These are phyloP conservation scores for Myxozyma melibiosi DNA, from an alignment of 805 yeast genomes.

Conservation along the genomic window DNA sequence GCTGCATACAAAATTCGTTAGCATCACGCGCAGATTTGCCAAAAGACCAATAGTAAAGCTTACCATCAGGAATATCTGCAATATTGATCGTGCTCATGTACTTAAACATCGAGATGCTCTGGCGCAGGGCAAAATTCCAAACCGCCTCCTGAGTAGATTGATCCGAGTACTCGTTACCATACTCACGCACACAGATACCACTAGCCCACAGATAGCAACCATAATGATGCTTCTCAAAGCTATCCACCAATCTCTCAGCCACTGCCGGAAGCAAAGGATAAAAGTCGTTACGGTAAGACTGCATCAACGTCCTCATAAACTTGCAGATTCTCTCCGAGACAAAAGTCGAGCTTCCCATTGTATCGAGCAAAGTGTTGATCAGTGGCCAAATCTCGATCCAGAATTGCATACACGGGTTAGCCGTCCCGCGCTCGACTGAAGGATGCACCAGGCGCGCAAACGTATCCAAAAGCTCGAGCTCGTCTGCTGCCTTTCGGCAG, in stretches of 20 bases:
- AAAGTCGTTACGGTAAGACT: constrained; percentile 60
- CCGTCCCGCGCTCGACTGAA: constrained; percentile 31
- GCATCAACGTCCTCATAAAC: constrained; percentile 64
- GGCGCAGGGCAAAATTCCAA: constrained; percentile 74
- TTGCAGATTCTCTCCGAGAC: constrained; percentile 78
- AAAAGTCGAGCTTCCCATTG: constrained; percentile 59
- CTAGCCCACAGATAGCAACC: constrained; percentile 93
- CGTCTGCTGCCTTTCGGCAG: constrained; percentile 62
- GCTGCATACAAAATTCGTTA: constrained; percentile 36
- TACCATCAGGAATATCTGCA: constrained; percentile 55
- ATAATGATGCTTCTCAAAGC: constrained; percentile 65
- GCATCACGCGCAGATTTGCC: background rate
- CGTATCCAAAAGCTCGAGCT: constrained; percentile 67
- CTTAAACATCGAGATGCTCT: constrained; percentile 59
- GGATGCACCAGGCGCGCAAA: constrained; percentile 57
- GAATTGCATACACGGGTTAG: constrained; percentile 56
- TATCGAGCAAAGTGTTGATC: constrained; percentile 51
- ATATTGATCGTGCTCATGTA: constrained; percentile 41
- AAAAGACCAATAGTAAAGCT: background rate
- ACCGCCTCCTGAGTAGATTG: constrained; percentile 58
- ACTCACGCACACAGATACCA: constrained; percentile 72
- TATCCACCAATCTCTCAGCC: constrained; percentile 66
- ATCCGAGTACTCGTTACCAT: constrained; percentile 55
- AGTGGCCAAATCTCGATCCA: constrained; percentile 64
- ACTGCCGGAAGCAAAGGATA: constrained; percentile 63